Percentiles rank a stretch among this genome's conserved stretches.
Evolutionary conservation across 2,329 filamentous ascomycete genomes (phyloP).

Genomic region (Fusarium bactridioides): DNA sequence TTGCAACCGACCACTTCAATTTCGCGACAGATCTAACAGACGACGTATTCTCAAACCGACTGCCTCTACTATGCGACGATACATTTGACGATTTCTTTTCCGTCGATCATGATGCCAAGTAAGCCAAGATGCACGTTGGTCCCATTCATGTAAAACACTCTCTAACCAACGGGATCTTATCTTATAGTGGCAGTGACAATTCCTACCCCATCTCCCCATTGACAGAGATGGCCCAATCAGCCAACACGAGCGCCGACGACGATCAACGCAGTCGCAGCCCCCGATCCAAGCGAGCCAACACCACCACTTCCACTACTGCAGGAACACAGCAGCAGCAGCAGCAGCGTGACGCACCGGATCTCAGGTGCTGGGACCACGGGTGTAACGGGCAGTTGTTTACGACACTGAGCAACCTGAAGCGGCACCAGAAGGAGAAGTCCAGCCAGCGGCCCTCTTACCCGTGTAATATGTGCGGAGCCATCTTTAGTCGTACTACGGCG

Average conservation of each 20-base stretch:
- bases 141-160: background rate
- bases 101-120: background rate
- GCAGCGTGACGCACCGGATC: background rate
- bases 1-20: background rate
- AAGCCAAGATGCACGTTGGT: background rate
- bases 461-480: background rate
- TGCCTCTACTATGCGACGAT: background rate
- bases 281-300: background rate
- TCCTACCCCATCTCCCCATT: background rate
- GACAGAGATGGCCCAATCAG: background rate
- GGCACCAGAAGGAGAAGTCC: background rate
- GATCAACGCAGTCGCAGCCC: background rate
- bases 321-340: background rate
- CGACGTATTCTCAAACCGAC: background rate
- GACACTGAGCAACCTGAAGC: background rate
- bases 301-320: background rate
- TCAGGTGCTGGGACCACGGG: constrained; percentile 2
- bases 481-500: background rate
- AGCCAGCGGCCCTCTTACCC: background rate
- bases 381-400: background rate
- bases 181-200: background rate
- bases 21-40: background rate
- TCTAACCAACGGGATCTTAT: background rate
- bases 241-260: background rate
- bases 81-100: background rate